Evolutionary conservation across 2,329 filamentous ascomycete genomes (phyloP).

Genomic region (Fusarium sp.): DNA sequence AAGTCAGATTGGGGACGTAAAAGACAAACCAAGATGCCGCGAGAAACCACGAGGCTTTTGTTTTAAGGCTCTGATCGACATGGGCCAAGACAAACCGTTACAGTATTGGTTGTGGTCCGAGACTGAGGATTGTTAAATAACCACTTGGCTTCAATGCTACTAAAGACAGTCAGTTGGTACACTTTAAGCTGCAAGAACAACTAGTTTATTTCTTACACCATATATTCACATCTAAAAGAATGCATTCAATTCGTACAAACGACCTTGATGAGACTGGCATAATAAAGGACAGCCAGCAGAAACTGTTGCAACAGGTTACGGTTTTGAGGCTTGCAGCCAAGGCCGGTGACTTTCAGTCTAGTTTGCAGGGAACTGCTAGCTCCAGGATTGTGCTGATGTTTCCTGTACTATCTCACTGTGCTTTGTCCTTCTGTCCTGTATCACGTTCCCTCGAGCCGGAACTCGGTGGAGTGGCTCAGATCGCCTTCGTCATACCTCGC

Average conservation of each 20-base stretch:
- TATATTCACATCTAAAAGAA: neutral
- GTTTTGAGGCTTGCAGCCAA: slow-evolving; percentile 11
- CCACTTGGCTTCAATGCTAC: too few species aligned
- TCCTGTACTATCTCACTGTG: neutral
- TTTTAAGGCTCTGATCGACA: neutral
- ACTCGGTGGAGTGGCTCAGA: slow-evolving; percentile 37
- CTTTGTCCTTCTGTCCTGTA: slow-evolving; percentile 22
- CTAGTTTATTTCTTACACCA: neutral
- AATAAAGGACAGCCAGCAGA: neutral
- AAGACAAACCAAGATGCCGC: neutral
- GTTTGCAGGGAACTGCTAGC: slow-evolving; percentile 21
- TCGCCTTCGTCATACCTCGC: slow-evolving; percentile 43
- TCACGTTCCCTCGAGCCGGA: slow-evolving; percentile 42
- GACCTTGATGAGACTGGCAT: neutral
- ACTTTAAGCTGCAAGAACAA: neutral
- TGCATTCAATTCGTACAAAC: neutral
- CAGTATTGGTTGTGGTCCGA: neutral
- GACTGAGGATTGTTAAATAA: neutral
- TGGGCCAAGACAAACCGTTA: neutral
- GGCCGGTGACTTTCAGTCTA: neutral
- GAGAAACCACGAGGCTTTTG: neutral
- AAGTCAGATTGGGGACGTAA: slow-evolving; percentile 17
- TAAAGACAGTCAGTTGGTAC: neutral
- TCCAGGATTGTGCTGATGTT: neutral
- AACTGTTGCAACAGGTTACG: neutral